Evolutionary conservation across 192 early-diverging fungal genomes (phyloP), one percentile per base, ranked within the genome.

Genomic region (Thamnidium elegans): DNA sequence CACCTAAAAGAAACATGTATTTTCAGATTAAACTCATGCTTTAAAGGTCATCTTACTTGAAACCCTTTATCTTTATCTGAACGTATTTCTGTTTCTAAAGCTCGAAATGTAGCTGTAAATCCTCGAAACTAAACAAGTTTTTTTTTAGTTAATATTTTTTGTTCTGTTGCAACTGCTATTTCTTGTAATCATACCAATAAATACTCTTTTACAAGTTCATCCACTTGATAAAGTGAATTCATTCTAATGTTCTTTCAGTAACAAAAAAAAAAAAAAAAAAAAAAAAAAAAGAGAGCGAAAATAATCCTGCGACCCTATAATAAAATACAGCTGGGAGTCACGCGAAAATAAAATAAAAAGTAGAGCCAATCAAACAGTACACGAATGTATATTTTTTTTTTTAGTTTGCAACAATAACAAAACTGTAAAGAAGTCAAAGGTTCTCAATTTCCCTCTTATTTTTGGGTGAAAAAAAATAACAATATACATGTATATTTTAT

Each of bases 121-220:
- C 85, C 85, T 63, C 85, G 69, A 65, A 87, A 87, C 85, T 87
- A 64, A 7, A 58, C 26, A 32, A 30, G 30, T 4, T 39, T 30
- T 4, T 11, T 13, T 19, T 13, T 45, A 45, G 31, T 55, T 20
- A 55, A 14, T 45, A 45, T 15, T 21, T 36, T n/a, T 43, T 58
- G 17, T 42, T 58, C 3, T 26, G 26, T 26, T 26, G 26, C 26
- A 26, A 3, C 17, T 32, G 31, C 32, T 56, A 14, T 23, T 53
- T 7, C 23, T 59, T 26, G 30, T 3, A 21, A 44, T 48, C 52
- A 63, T 82, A 87, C 85, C 65, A 87, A 52, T 47, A 87, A 74
- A 68, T 87, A 87, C 70, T 87, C 85, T 61, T 84, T 84, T 44
- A 87, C 78, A 19, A 87, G 74, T 36, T 87, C 85, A 58, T 87